A percentile compares a stretch with the other conserved stretches of the same genome.
Conservation (phyloP, 2,329 filamentous ascomycete species). For the Rutstroemia sp. region DNA sequence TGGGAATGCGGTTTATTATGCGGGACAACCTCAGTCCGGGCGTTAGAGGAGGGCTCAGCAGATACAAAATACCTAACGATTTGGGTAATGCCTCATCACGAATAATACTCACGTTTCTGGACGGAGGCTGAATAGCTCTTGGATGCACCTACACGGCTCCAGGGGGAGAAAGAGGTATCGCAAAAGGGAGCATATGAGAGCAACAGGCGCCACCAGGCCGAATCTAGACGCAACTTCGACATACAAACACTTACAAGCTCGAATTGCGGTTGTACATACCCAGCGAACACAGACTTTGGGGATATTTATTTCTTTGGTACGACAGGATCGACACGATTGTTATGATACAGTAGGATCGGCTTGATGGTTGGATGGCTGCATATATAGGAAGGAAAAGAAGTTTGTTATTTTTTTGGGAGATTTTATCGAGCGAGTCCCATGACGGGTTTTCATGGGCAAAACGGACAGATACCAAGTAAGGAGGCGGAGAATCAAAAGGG, state of each 20-base stretch:
- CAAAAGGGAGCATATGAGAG: neutral
- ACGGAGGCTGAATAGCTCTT: neutral
- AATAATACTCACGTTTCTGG: neutral
- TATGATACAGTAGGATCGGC: neutral
- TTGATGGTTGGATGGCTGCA: neutral
- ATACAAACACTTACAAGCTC: neutral
- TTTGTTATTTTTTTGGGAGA: neutral
- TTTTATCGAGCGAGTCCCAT: neutral
- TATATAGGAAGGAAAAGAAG: neutral
- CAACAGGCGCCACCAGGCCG: neutral
- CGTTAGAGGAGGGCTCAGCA: neutral
- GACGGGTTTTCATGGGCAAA: neutral
- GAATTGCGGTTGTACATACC: slow-evolving; percentile 5
- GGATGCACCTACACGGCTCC: neutral
- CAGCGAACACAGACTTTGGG: neutral
- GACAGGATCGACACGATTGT: neutral
- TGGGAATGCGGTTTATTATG: slow-evolving; percentile 22
- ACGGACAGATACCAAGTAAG: neutral
- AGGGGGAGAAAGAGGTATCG: neutral
- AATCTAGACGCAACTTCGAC: slow-evolving; percentile 5
- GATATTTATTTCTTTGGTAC: neutral
- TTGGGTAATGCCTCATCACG: neutral
- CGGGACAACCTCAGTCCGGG: slow-evolving; percentile 17
- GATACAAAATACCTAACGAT: neutral
- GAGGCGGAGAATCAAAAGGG: neutral